These are phyloP conservation scores for Stygiomarasmius scandens DNA, from an alignment of 1,284 basidiomycete genomes.

Conservation along the genomic window DNA sequence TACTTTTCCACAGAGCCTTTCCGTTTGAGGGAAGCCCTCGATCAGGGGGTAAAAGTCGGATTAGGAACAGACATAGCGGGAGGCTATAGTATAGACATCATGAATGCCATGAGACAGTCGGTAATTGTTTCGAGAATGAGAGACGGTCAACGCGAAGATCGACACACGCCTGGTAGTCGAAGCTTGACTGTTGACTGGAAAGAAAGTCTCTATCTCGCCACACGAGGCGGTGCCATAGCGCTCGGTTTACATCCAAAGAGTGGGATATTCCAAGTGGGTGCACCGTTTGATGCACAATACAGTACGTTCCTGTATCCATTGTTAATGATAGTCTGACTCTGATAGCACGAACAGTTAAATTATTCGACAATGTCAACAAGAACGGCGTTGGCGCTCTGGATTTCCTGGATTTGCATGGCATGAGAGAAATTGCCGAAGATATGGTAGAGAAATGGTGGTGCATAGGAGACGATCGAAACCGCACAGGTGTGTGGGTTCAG, in stretches of 20 bases:
- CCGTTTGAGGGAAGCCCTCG: slow-evolving; percentile 73
- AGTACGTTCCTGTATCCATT: slow-evolving; percentile 49
- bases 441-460: slow-evolving; percentile 89
- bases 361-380: slow-evolving; percentile 43
- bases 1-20: slow-evolving; percentile 83
- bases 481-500: slow-evolving; percentile 73
- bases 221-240: slow-evolving; percentile 72
- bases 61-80: slow-evolving; percentile 86
- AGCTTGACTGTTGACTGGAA: slow-evolving; percentile 71
- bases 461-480: slow-evolving; percentile 69
- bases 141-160: slow-evolving; percentile 46
- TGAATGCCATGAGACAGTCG: slow-evolving; percentile 77
- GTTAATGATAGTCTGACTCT: slow-evolving; percentile 1
- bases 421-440: slow-evolving; percentile 45
- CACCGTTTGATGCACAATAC: slow-evolving; percentile 81
- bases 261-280: slow-evolving; percentile 66
- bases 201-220: slow-evolving; percentile 79
- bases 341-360: slow-evolving; percentile 42
- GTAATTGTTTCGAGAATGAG: slow-evolving; percentile 73
- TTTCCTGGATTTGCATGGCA: slow-evolving; percentile 56
- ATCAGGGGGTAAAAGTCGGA: slow-evolving; percentile 65
- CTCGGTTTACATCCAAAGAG: slow-evolving; percentile 51
- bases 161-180: slow-evolving; percentile 11
- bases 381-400: slow-evolving; percentile 66
- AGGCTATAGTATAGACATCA: slow-evolving; percentile 78